A percentile compares a stretch with the other conserved stretches of the same genome.
These are phyloP conservation scores for Rhizopogon vinicolor DNA, from an alignment of 768 basidiomycete genomes.

Conservation along the genomic window DNA sequence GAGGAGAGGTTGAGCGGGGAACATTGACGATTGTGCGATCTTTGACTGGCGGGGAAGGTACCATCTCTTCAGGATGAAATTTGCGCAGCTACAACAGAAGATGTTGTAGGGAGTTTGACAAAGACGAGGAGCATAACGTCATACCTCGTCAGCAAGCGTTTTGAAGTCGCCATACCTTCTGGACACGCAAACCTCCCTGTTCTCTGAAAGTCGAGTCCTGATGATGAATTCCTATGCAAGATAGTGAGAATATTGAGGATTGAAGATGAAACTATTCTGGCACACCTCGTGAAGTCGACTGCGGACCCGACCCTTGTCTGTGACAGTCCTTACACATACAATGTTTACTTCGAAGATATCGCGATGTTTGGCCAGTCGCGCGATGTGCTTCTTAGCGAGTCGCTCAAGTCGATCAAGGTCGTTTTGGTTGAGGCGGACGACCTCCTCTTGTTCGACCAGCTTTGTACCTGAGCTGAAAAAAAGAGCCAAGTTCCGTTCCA, in stretches of 20 bases:
- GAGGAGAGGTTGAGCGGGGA: constrained; percentile 27
- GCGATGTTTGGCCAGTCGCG: constrained; percentile 39
- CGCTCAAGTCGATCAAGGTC: constrained; percentile 79
- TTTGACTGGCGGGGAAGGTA: constrained; percentile 83
- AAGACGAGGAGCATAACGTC: constrained; percentile 10
- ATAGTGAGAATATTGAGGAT: constrained; percentile 4
- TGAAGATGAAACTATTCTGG: constrained; percentile 9
- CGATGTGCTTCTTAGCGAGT: constrained; percentile 60
- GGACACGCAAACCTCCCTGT: constrained; percentile 81
- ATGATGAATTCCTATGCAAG: constrained; percentile 85
- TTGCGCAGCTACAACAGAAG: constrained; percentile 64
- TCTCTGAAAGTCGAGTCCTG: constrained; percentile 70
- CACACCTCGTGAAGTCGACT: constrained; percentile 84
- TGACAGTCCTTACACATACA: constrained; percentile 77
- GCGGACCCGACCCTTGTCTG: constrained; percentile 81
- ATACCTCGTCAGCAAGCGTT: constrained; percentile 79
- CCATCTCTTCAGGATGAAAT: constrained; percentile 76
- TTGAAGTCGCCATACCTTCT: constrained; percentile 94
- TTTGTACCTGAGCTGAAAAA: constrained; percentile 82
- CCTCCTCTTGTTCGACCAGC: constrained; percentile 79
- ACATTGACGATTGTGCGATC: constrained; percentile 70
- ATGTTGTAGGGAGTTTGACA: constrained; percentile 7
- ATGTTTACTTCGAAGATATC: constrained; percentile 87
- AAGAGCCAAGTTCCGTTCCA: constrained; percentile 82
- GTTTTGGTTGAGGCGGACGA: constrained; percentile 81